Evolutionary conservation across 441 rosid species (phyloP).

Genomic region (Adansonia madagascariensis): DNA sequence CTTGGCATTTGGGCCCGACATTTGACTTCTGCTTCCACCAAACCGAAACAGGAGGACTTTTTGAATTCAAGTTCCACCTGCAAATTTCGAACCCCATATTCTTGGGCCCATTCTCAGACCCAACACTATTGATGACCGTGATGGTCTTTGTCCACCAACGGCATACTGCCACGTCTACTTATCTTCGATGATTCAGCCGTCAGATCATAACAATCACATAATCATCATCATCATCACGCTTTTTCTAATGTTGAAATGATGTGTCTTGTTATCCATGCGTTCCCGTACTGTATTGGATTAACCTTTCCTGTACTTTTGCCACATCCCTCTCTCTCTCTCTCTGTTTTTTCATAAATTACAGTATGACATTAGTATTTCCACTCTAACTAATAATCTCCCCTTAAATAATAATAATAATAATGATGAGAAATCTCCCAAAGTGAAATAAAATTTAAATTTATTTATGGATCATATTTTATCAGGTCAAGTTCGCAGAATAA

Average conservation of each 20-base stretch:
- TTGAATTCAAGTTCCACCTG: neutral
- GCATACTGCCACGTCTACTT: neutral
- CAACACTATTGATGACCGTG: neutral
- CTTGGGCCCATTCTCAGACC: neutral
- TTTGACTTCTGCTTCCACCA: neutral
- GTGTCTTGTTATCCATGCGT: neutral
- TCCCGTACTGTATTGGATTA: no score
- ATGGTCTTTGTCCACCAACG: constrained; percentile 7
- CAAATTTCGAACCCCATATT: neutral
- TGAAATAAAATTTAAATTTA: no score
- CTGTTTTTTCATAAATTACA: no score
- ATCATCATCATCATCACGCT: neutral
- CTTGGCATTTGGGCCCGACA: neutral
- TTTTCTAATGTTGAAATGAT: neutral
- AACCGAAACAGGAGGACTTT: neutral
- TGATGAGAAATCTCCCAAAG: no score
- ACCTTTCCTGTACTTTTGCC: no score
- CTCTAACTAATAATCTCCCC: no score
- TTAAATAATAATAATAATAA: no score
- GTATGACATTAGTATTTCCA: no score
- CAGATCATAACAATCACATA: constrained; percentile 15
- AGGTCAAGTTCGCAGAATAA: no score
- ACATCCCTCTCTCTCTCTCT: no score
- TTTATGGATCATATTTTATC: no score
- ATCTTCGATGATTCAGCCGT: constrained; percentile 8